Conservation (phyloP, 768 basidiomycete species). For the Antrodiella citrinella region DNA sequence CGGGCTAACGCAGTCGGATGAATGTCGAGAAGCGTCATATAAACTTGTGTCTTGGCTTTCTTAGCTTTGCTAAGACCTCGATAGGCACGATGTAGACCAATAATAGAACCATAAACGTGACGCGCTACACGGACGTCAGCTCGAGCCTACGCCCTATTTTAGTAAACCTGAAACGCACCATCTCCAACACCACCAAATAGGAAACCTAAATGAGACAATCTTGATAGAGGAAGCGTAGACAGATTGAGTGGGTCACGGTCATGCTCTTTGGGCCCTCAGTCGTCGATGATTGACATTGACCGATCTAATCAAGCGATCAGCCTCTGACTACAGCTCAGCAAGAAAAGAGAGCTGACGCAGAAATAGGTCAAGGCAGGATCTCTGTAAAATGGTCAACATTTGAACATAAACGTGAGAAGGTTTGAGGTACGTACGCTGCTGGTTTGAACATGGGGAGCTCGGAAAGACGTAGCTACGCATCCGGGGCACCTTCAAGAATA, state of each 20-base stretch:
- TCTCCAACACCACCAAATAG: constrained; percentile 16
- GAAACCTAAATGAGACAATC: constrained; percentile 6
- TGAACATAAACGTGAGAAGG: not conserved
- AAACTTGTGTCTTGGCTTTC: not conserved
- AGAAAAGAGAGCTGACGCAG: not conserved
- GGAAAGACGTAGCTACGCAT: not conserved
- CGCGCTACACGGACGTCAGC: not conserved
- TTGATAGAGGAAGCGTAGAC: not conserved
- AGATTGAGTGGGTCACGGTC: not conserved
- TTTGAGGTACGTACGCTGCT: not conserved
- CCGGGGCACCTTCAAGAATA: not conserved
- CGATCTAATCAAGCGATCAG: too few species aligned
- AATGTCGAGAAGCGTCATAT: constrained; percentile 15
- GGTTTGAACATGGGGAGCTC: not conserved
- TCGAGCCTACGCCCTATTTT: too few species aligned
- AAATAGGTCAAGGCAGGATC: not conserved
- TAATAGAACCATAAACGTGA: constrained; percentile 10
- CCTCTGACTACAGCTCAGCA: too few species aligned
- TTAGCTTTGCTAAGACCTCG: constrained; percentile 1
- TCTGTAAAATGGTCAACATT: not conserved
- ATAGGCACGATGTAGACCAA: constrained; percentile 5
- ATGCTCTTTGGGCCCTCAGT: too few species aligned
- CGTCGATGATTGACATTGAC: not conserved
- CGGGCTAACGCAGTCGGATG: constrained; percentile 11
- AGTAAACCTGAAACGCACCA: too few species aligned